Base-by-base conservation (phyloP, 805 yeast species). In the Candida endomychidarum region DNA sequence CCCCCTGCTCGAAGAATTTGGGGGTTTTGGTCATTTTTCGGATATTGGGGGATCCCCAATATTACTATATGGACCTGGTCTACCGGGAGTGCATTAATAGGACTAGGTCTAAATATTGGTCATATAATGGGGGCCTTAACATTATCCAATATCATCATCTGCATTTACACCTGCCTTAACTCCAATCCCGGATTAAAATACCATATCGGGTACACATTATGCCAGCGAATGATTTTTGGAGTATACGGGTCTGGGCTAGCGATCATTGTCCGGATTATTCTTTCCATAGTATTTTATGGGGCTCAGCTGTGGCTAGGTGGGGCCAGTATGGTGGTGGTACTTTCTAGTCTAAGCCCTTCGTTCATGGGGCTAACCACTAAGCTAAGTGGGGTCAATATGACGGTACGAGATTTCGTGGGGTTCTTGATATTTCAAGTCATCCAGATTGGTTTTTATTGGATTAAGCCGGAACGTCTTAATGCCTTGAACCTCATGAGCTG, bases 121-220 rank as follows among this genome's bases (percentile, higher is more conserved):
- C 72, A 74, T 36, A 63, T 74, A 6, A 65, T 77, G 52, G 72
- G 74, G 8, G 63, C 69, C 15, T 60, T 64, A 33, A 61, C 70
- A 23, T 46, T 77, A n/a, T 80, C 75, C 22, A 76, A 75, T 52
- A 47, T 69, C 4, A 45, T 77, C 11, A 72, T 77, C 11, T 57
- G 70, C 29, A 12, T 60, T 4, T 64, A 69, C 41, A 72, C 80
- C 11, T 48, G 71, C 26, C 63, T 73, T 9, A 74, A 74, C 50
- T 68, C 76, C 14, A 65, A 60, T 37, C 77, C 74, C 0, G 81
- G 81, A 31, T 52, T 58, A 12, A 67, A 72, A 34, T 75, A 70
- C 61, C 78, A 74, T 52, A 61, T 76, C 29, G 78, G 80, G 1
- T 76, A 63, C 46, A 67, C 80, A 2, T 62, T 75, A 8, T 61